Percentiles rank a stretch among this genome's conserved stretches.
These are phyloP conservation scores for Rhytidiadelphus loreus DNA, from an alignment of 225 moss, liverwort and hornwort genomes.

Conservation along the genomic window DNA sequence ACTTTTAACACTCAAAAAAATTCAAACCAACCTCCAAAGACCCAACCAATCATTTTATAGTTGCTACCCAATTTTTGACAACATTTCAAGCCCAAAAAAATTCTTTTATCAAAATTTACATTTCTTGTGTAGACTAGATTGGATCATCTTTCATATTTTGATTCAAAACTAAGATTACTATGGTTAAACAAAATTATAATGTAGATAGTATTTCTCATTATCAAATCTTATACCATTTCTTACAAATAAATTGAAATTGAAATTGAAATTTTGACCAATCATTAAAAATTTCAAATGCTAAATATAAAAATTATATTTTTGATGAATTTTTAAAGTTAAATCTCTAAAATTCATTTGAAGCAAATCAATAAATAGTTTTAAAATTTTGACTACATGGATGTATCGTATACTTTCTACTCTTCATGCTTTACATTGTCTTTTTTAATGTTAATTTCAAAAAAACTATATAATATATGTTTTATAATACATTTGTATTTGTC, in stretches of 20 bases:
- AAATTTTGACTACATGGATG: background rate
- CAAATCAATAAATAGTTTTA: background rate
- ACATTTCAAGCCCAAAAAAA: too few species aligned
- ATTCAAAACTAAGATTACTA: background rate
- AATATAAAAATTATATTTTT: background rate
- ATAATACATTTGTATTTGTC: background rate
- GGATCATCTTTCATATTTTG: background rate
- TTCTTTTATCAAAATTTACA: background rate
- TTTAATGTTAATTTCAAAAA: background rate
- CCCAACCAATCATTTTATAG: background rate
- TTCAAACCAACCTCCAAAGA: background rate
- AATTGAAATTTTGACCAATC: background rate
- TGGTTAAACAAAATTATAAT: too few species aligned
- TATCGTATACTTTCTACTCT: background rate
- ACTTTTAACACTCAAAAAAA: too few species aligned
- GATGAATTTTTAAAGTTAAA: background rate
- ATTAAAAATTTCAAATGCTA: background rate
- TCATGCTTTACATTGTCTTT: background rate
- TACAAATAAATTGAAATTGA: background rate
- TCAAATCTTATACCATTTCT: background rate
- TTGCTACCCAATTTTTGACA: rapidly evolving
- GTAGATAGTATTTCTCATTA: too few species aligned
- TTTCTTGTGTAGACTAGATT: background rate
- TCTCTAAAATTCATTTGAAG: background rate
- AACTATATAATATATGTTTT: background rate